Percentiles rank a stretch among this genome's conserved stretches.
Evolutionary conservation across 768 basidiomycete genomes (phyloP).

Genomic region (Rhodotorula sphaerocarpa): DNA sequence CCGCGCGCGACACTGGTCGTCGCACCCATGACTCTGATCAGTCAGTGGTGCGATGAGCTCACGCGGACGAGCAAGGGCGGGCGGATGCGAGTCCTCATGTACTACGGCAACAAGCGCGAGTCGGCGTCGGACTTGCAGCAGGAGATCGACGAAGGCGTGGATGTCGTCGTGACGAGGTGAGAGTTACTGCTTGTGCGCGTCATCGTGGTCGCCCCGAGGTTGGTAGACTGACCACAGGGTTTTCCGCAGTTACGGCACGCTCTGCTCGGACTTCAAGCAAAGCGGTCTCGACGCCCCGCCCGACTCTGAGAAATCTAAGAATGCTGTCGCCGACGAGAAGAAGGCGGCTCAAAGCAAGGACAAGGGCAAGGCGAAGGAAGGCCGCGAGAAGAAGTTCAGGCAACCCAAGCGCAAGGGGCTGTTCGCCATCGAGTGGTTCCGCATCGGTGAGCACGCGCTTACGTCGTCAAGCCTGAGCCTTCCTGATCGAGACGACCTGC

Average conservation of each 20-base stretch:
- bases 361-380: slow-evolving; percentile 1
- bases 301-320: slow-evolving; percentile 1
- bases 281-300: slow-evolving; percentile 15
- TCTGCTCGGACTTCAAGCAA: slow-evolving; percentile 68
- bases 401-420: slow-evolving; percentile 22
- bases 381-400: slow-evolving; percentile 3
- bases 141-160: slow-evolving; percentile 54
- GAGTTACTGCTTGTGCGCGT: not conserved
- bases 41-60: slow-evolving; percentile 94
- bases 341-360: slow-evolving; percentile 35
- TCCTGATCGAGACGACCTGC: not conserved
- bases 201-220: not conserved
- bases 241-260: slow-evolving; percentile 63
- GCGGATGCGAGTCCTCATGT: slow-evolving; percentile 60
- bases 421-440: slow-evolving; percentile 38
- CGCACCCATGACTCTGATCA: slow-evolving; percentile 78
- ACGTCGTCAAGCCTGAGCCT: slow-evolving; percentile 45
- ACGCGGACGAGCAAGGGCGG: slow-evolving; percentile 51
- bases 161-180: slow-evolving; percentile 64
- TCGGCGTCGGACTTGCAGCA: slow-evolving; percentile 52
- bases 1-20: slow-evolving; percentile 63
- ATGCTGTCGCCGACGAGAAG: slow-evolving; percentile 46
- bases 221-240: not conserved
- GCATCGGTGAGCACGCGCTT: slow-evolving; percentile 25
- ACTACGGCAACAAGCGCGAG: slow-evolving; percentile 81